These are phyloP conservation scores for Candida corydali DNA, from an alignment of 805 yeast species.

Conservation along the genomic window DNA sequence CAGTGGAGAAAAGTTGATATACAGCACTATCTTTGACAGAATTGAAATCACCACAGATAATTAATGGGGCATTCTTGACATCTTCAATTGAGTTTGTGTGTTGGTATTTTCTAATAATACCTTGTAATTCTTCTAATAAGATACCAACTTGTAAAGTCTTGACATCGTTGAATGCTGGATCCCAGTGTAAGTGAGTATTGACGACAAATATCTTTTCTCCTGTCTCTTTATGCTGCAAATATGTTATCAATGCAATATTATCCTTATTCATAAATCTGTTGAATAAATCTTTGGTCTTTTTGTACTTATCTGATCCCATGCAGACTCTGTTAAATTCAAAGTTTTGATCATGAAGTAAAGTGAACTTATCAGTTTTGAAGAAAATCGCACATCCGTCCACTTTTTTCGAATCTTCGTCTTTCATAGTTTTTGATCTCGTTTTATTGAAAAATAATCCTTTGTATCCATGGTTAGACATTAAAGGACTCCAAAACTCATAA, in stretches of 20 bases:
- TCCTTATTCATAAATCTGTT: constrained; percentile 96
- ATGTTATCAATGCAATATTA: constrained; percentile 77
- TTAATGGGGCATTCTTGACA: constrained; percentile 61
- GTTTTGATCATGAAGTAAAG: constrained; percentile 62
- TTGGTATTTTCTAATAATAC: constrained; percentile 47
- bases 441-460: constrained; percentile 79
- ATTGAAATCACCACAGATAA: constrained; percentile 95
- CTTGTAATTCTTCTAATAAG: constrained; percentile 80
- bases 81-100: constrained; percentile 47
- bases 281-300: constrained; percentile 89
- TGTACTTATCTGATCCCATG: constrained; percentile 78
- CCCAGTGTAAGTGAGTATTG: constrained; percentile 98
- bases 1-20: constrained; percentile 80
- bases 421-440: constrained; percentile 89
- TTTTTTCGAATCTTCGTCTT: constrained; percentile 70
- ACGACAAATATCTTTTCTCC: constrained; percentile 72
- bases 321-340: constrained; percentile 82
- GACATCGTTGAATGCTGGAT: constrained; percentile 93
- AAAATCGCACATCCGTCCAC: constrained; percentile 99
- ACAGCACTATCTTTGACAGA: constrained; percentile 87
- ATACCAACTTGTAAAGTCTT: constrained; percentile 94
- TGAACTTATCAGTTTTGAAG: constrained; percentile 65
- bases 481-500: constrained; percentile 83
- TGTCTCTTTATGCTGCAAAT: constrained; percentile 67
- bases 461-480: constrained; percentile 71